These are phyloP conservation scores for Solanum pennellii DNA, from an alignment of 257 asterid species.

Conservation along the genomic window DNA sequence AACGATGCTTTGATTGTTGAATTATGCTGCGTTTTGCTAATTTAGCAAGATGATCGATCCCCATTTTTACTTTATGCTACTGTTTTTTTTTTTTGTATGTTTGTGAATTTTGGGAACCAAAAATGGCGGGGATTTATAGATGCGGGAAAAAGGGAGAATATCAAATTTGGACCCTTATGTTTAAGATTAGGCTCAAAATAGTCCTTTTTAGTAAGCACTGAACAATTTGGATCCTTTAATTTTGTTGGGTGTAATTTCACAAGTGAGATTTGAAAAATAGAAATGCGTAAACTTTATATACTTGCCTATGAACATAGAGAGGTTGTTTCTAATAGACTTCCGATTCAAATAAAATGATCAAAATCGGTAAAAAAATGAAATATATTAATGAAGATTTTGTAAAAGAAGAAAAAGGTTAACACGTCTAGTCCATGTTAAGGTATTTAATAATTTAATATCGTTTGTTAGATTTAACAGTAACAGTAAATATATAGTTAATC, in stretches of 20 bases:
- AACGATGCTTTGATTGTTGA: slow-evolving; percentile 11
- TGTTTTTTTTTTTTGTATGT: background rate
- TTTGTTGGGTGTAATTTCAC: background rate
- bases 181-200: background rate
- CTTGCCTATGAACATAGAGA: background rate
- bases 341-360: too few species aligned
- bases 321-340: background rate
- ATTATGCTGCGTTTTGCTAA: slow-evolving; percentile 14
- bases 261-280: background rate
- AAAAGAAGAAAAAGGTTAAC: background rate
- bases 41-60: slow-evolving; percentile 16
- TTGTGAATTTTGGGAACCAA: background rate
- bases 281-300: background rate
- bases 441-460: background rate
- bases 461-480: background rate
- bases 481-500: too few species aligned
- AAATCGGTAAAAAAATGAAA: background rate
- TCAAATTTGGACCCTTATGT: background rate
- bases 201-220: background rate
- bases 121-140: background rate
- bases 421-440: background rate
- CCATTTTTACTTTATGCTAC: slow-evolving; percentile 10
- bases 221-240: background rate
- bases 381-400: background rate
- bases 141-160: background rate